Base-by-base conservation (phyloP, 2,329 filamentous ascomycete species). In the Fusarium duplospermum region DNA sequence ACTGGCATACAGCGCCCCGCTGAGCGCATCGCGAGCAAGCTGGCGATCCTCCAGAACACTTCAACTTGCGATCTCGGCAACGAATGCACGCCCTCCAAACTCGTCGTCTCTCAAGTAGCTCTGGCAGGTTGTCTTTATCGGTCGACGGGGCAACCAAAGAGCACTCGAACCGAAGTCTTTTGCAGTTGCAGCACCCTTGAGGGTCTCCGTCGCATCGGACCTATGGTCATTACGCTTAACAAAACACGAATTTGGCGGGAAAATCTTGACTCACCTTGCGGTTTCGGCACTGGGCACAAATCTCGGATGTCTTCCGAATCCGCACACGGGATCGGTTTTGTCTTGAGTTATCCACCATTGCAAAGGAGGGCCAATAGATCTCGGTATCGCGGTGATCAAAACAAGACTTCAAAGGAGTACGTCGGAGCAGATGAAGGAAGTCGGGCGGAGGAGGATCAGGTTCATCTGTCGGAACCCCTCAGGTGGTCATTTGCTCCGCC, bases 281-380 rank as follows among this genome's bases (percentile, higher is more conserved):
- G 38, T 72, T 72, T 24, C 69, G 69, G 56, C 69, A 71, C 29
- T 72, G 69, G 2, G 64, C 62, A 27, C 68, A 72, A 33, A 72
- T 72, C 31, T 70, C 67, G 47, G 38, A 66, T 33, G 69, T 70
- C 57, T 66, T 71, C 47, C 57, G 56, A 18, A 70, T 71, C 20
- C 67, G 62, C 29, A 29, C 40, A 29, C 35, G 67, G 31, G 68
- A 40, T 10, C 52, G 33, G 20, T 40, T 24, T 36, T 62, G 24
- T 31, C 52, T 31, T 13, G 14, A n/a, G 9, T 7, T 50, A 50
- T 50, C 24, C 16, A 29, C 45, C 45, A 50, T 50, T 16, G 16
- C 16, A 29, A 50, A 11, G 8, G 5, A 50, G 14, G 9, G 9
- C 22, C 45, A 50, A 9, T 9, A 11, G 45, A 13, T 4, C 16